Evolutionary conservation across 345 rosid species (phyloP), one percentile per base, ranked within the genome.

Genomic region (Conringia planisiliqua): DNA sequence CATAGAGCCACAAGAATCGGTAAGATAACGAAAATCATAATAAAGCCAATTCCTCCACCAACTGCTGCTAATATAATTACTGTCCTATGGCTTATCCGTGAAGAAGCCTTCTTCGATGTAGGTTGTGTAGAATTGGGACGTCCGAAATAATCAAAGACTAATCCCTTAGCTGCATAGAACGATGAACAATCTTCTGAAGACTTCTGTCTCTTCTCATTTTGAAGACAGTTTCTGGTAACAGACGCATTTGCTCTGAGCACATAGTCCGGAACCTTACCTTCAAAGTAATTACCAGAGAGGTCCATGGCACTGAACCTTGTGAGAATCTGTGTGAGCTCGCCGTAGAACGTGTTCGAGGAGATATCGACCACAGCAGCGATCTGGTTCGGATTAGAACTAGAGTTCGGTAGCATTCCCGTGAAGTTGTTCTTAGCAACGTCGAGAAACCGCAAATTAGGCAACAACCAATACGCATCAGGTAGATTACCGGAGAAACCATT

Each of bases 111-210:
- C 30, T 69, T 20, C 0, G 83, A 73, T 14, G 84, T 58, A 64
- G 88, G 79, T 65, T 47, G 74, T 2, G 91, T 69, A 33, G 88
- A 77, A 78, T 86, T 89, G 13, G 92, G 85, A n/a, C 9, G 85
- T 72, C 97, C 93, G 24, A 92, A 95, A 85, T 86, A 84, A 79
- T 95, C 93, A 73, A 92, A 92, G 81, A 30, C 77, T 82, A 92
- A 59, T 67, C 92, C 93, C 44, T 62, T 83, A 44, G 74, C 83
- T 47, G 77, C 50, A 52, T 95, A 95, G 77, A 95, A 95, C 10
- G 90, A 82, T 35, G 77, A 62, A 76, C 99, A 95, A 9, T 82
- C 86, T 2, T 10, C 51, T 59, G 54, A 72, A 9, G 82, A 84
- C 83, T 91, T 90, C 78, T 92, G 99, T 54, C 75, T 42, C 51